A percentile compares a stretch with the other conserved stretches of the same genome.
Evolutionary conservation across 768 basidiomycete genomes (phyloP).

Genomic region (Termitomyces sp.): DNA sequence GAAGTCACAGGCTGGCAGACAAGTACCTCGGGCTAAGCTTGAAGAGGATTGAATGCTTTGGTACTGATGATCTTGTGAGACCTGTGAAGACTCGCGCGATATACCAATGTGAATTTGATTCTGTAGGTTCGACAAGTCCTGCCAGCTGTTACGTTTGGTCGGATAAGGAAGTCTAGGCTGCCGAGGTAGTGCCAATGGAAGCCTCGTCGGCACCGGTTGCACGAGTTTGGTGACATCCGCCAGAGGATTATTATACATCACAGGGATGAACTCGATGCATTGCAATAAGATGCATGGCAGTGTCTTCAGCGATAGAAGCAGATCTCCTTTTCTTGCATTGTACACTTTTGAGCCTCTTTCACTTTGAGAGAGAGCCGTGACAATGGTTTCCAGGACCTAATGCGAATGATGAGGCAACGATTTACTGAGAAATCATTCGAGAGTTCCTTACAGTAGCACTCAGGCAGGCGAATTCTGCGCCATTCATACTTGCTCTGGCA

Average conservation of each 20-base stretch:
- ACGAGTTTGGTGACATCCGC: background rate
- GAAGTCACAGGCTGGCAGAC: background rate
- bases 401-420: background rate
- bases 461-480: slow-evolving; percentile 10
- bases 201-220: background rate
- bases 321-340: background rate
- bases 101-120: background rate
- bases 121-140: background rate
- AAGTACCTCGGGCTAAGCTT: background rate
- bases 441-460: background rate
- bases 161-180: background rate
- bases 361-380: slow-evolving; percentile 7
- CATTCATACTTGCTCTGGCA: slow-evolving; percentile 8
- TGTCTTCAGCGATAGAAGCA: slow-evolving; percentile 4
- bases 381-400: slow-evolving; percentile 8
- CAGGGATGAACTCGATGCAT: slow-evolving; percentile 5
- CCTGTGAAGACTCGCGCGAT: background rate
- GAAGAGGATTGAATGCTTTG: background rate
- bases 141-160: background rate
- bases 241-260: background rate
- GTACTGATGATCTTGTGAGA: too few species aligned
- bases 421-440: background rate
- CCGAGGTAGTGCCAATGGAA: background rate
- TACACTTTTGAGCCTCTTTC: slow-evolving; percentile 3
- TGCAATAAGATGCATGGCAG: slow-evolving; percentile 8